A percentile compares a stretch with the other conserved stretches of the same genome.
Evolutionary conservation across 2,329 filamentous ascomycete species (phyloP).

Genomic region (Aspergillus felis): DNA sequence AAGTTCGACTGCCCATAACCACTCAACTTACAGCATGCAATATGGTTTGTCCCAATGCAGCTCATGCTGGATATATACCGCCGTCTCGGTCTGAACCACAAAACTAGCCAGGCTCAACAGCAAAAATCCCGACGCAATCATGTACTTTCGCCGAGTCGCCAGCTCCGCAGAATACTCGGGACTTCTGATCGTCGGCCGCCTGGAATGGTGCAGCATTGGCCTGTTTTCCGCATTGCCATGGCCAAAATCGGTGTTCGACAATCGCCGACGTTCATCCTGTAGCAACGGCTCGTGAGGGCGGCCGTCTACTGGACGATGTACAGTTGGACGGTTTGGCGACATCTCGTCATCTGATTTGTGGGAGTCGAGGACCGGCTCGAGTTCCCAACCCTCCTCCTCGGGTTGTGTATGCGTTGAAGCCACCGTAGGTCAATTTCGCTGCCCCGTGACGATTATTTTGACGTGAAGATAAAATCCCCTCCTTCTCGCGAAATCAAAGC

Average conservation of each 20-base stretch:
- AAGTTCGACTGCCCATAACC: neutral
- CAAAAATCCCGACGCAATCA: slow-evolving; percentile 80
- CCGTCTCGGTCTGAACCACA: slow-evolving; percentile 91
- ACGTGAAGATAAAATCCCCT: no score
- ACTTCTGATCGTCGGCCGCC: slow-evolving; percentile 69
- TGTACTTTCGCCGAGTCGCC: slow-evolving; percentile 76
- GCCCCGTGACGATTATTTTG: no score
- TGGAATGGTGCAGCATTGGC: slow-evolving; percentile 42
- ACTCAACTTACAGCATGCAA: slow-evolving; percentile 76
- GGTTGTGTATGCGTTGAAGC: slow-evolving; percentile 27
- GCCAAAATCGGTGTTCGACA: slow-evolving; percentile 27
- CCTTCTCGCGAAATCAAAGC: neutral
- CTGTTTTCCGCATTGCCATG: slow-evolving; percentile 31
- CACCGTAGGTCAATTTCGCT: slow-evolving; percentile 20
- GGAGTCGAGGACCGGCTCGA: slow-evolving; percentile 35
- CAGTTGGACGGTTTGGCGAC: slow-evolving; percentile 43
- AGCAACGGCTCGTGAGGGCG: slow-evolving; percentile 54
- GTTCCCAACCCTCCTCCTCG: slow-evolving; percentile 23
- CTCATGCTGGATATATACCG: slow-evolving; percentile 88
- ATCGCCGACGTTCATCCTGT: slow-evolving; percentile 42
- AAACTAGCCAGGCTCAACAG: slow-evolving; percentile 80
- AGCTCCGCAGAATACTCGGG: slow-evolving; percentile 61
- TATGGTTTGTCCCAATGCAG: slow-evolving; percentile 98
- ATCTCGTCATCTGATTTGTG: slow-evolving; percentile 44
- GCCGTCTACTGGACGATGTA: slow-evolving; percentile 47